phyloP scores from a whole-genome alignment of 148 eudicot genomes.

The Camellia granthamiana region DNA sequence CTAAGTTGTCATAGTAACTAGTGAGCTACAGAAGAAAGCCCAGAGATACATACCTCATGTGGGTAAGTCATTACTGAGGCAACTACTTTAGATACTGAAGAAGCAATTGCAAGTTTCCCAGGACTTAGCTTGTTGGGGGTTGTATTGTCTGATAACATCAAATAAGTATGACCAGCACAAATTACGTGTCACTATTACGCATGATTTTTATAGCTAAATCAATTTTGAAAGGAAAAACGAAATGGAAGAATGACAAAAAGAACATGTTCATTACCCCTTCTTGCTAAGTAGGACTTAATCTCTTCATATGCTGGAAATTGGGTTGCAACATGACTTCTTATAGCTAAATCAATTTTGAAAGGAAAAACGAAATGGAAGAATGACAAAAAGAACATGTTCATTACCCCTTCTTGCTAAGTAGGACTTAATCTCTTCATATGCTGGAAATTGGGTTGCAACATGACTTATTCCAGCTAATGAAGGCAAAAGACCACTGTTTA shows the following conservation, averaged over 20 bases:
- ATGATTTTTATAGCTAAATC: neutral
- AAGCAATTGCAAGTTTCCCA: slow-evolving; percentile 70
- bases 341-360: too few species aligned
- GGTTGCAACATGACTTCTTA: too few species aligned
- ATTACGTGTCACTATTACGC: neutral
- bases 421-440: slow-evolving; percentile 77
- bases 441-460: slow-evolving; percentile 87
- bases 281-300: too few species aligned
- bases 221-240: too few species aligned
- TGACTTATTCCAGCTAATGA: slow-evolving; percentile 88
- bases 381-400: slow-evolving; percentile 11
- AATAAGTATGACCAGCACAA: slow-evolving; percentile 10
- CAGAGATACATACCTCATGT: slow-evolving; percentile 56
- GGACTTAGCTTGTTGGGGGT: slow-evolving; percentile 53
- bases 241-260: too few species aligned
- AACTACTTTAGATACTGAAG: slow-evolving; percentile 59
- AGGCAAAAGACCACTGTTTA: slow-evolving; percentile 82
- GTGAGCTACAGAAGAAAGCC: neutral
- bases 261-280: too few species aligned
- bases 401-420: slow-evolving; percentile 73
- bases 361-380: neutral
- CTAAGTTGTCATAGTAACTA: too few species aligned
- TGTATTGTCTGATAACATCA: slow-evolving; percentile 49
- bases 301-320: too few species aligned
- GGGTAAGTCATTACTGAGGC: slow-evolving; percentile 85